A percentile compares a stretch with the other conserved stretches of the same genome.
These are phyloP conservation scores for Adiantum capillusveneris DNA, from an alignment of 75 land plant genomes.

Conservation along the genomic window DNA sequence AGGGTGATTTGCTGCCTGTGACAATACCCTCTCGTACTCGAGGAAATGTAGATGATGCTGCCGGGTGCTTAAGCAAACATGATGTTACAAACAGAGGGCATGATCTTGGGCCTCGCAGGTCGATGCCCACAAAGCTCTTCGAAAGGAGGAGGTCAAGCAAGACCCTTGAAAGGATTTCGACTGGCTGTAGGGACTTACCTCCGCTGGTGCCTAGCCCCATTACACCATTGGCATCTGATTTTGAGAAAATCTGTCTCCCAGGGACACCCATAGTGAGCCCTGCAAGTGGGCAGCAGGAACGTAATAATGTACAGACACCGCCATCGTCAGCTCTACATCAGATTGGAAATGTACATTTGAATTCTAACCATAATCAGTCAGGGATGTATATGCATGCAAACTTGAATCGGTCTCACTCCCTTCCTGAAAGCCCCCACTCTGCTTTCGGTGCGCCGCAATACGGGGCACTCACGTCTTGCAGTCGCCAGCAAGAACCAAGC, in stretches of 20 bases:
- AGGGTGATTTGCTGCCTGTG: too few species aligned
- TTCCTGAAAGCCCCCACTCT: neutral
- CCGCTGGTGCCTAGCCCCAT: neutral
- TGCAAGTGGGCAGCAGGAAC: neutral
- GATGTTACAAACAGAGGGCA: neutral
- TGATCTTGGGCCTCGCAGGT: neutral
- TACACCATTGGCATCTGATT: conserved; percentile 1
- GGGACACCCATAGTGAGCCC: neutral
- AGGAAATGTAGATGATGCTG: too few species aligned
- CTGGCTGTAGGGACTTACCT: neutral
- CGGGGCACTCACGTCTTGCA: neutral
- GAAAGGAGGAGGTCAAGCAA: conserved; percentile 1
- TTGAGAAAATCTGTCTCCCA: neutral
- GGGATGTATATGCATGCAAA: too few species aligned
- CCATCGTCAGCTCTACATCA: too few species aligned
- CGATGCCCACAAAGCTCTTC: neutral
- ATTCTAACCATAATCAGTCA: too few species aligned
- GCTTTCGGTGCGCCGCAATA: neutral
- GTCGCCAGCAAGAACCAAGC: neutral
- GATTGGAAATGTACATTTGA: too few species aligned
- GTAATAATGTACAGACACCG: too few species aligned
- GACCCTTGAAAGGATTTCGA: neutral
- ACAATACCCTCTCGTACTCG: too few species aligned
- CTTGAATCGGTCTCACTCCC: neutral
- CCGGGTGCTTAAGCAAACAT: neutral